A percentile compares a stretch with the other conserved stretches of the same genome.
Conservation (phyloP, 2,329 filamentous ascomycete genomes). For the Claviceps capensis region DNA sequence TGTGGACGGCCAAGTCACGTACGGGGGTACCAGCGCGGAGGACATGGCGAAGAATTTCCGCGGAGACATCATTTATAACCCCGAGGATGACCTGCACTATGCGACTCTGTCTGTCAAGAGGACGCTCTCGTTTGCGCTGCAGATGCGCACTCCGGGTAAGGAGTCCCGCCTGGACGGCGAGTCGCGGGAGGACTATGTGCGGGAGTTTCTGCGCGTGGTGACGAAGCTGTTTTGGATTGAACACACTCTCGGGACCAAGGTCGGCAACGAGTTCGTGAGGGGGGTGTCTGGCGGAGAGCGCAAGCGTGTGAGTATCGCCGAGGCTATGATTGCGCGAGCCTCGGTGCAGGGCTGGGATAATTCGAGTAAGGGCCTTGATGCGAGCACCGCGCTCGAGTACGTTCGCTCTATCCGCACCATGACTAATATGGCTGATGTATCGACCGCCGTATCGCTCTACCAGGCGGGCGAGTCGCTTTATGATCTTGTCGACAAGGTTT, state of each 20-base stretch:
- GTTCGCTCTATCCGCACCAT: slow-evolving; percentile 48
- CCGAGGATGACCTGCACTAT: slow-evolving; percentile 57
- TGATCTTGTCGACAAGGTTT: slow-evolving; percentile 59
- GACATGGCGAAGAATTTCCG: slow-evolving; percentile 40
- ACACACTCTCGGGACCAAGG: slow-evolving; percentile 53
- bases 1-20: slow-evolving; percentile 52
- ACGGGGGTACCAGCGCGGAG: slow-evolving; percentile 34
- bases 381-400: slow-evolving; percentile 61
- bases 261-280: slow-evolving; percentile 56
- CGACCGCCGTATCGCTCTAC: slow-evolving; percentile 59
- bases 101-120: slow-evolving; percentile 53
- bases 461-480: slow-evolving; percentile 55
- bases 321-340: slow-evolving; percentile 45
- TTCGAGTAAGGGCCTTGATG: slow-evolving; percentile 57
- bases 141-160: slow-evolving; percentile 43
- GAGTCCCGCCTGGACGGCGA: slow-evolving; percentile 43
- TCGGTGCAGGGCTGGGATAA: slow-evolving; percentile 64
- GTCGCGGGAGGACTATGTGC: slow-evolving; percentile 38
- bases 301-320: slow-evolving; percentile 65
- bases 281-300: slow-evolving; percentile 49
- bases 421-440: slow-evolving; percentile 57
- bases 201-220: slow-evolving; percentile 43
- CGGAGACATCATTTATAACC: slow-evolving; percentile 52
- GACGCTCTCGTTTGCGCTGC: slow-evolving; percentile 53
- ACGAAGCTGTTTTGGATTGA: slow-evolving; percentile 60